A percentile compares a stretch with the other conserved stretches of the same genome.
Evolutionary conservation across 2,329 filamentous ascomycete genomes (phyloP).

Genomic region (Raffaelea albimanens): DNA sequence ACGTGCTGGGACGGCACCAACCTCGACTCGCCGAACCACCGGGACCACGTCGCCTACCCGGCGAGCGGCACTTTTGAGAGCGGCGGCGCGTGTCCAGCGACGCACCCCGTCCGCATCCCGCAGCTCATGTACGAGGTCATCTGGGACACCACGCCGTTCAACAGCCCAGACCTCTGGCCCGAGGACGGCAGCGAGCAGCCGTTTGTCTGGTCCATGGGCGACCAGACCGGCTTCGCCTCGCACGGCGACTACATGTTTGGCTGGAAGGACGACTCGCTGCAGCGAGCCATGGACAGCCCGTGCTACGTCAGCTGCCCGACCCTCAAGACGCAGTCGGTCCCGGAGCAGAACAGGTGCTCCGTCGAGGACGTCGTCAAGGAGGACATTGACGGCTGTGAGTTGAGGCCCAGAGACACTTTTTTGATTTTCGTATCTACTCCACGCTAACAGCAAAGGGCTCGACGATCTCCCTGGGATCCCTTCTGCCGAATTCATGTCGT

Average conservation of each 20-base stretch:
- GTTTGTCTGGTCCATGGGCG: slow-evolving; percentile 10
- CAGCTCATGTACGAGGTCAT: slow-evolving; percentile 10
- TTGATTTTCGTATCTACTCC: no score
- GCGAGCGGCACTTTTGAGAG: no score
- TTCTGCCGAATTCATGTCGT: no score
- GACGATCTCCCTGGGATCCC: no score
- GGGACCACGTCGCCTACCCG: slow-evolving; percentile 10
- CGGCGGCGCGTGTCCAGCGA: slow-evolving; percentile 6
- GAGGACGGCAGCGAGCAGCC: slow-evolving; percentile 8
- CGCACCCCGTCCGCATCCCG: slow-evolving; percentile 5
- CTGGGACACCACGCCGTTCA: slow-evolving; percentile 10
- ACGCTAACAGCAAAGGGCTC: no score
- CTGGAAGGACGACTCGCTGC: slow-evolving; percentile 10
- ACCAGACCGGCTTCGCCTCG: slow-evolving; percentile 8
- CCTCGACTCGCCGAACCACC: slow-evolving; percentile 21
- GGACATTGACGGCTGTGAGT: slow-evolving; percentile 1
- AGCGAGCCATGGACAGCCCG: slow-evolving; percentile 5
- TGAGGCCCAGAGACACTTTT: no score
- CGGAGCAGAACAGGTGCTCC: slow-evolving; percentile 1
- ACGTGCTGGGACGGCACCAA: slow-evolving; percentile 43
- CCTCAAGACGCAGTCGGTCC: slow-evolving; percentile 1
- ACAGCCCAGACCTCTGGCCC: slow-evolving; percentile 9
- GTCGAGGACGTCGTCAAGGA: background rate
- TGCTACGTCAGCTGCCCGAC: slow-evolving; percentile 3
- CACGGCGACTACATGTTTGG: slow-evolving; percentile 11